phyloP scores from a whole-genome alignment of 768 basidiomycete genomes.

The Stropharia rugosoannulata region DNA sequence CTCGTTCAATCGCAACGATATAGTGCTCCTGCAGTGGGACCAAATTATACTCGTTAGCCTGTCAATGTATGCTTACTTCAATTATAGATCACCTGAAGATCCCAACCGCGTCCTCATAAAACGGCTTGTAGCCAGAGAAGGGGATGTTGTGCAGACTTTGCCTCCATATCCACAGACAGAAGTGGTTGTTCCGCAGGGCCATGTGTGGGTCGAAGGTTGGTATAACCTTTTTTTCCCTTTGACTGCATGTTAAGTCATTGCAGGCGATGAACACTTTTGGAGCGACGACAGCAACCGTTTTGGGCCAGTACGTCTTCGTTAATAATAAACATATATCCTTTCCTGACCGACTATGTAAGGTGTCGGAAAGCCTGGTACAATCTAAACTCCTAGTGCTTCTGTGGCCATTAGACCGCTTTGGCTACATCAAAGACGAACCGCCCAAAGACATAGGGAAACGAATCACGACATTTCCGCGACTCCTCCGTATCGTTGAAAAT shows the following conservation, averaged over 20 bases:
- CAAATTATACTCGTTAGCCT: background rate
- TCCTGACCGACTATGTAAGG: constrained; percentile 18
- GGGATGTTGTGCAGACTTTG: constrained; percentile 64
- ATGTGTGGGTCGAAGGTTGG: constrained; percentile 76
- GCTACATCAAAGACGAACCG: constrained; percentile 17
- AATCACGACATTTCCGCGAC: too few relatives aligned
- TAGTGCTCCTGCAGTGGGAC: constrained; percentile 60
- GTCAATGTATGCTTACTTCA: background rate
- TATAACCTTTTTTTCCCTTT: background rate
- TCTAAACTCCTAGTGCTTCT: constrained; percentile 48
- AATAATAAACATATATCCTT: background rate
- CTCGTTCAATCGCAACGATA: constrained; percentile 52
- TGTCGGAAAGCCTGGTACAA: constrained; percentile 50
- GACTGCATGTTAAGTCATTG: background rate
- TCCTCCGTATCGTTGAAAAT: too few relatives aligned
- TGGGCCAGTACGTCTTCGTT: constrained; percentile 53
- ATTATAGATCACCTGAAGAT: constrained; percentile 57
- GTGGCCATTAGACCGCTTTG: constrained; percentile 52
- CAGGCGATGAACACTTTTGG: constrained; percentile 67
- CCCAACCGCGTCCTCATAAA: constrained; percentile 57
- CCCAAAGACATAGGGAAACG: background rate
- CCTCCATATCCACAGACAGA: constrained; percentile 61
- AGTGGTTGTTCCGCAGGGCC: constrained; percentile 56
- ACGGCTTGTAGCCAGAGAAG: constrained; percentile 61
- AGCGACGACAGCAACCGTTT: constrained; percentile 73